These are phyloP conservation scores for Xylariaceae sp. DNA, from an alignment of 2,329 filamentous ascomycete species.

Conservation along the genomic window DNA sequence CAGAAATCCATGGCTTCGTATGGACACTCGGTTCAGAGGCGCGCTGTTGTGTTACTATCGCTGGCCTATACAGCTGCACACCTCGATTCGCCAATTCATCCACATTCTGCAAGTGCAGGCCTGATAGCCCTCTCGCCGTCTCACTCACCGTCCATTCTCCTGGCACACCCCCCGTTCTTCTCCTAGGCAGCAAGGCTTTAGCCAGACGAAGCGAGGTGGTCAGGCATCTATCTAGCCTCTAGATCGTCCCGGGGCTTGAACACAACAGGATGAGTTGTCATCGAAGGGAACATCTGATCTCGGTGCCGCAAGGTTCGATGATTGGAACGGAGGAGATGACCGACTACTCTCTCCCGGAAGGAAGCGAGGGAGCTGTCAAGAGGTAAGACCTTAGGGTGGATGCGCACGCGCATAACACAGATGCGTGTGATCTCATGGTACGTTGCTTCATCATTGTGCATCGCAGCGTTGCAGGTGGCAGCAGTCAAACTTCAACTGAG, in stretches of 20 bases:
- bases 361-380: constrained; percentile 4
- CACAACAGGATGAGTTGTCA: constrained; percentile 18
- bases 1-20: constrained; percentile 2
- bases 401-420: constrained; percentile 20
- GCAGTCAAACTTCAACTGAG: constrained; percentile 7
- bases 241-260: constrained; percentile 14
- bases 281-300: constrained; percentile 14
- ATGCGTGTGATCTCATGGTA: constrained; percentile 13
- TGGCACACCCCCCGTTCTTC: background rate
- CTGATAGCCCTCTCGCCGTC: constrained; percentile 6
- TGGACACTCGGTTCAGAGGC: too few relatives aligned
- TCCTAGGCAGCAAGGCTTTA: background rate
- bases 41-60: constrained; percentile 17
- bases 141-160: constrained; percentile 18
- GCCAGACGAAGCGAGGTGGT: constrained; percentile 5
- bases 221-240: constrained; percentile 1
- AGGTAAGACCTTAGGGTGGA: constrained; percentile 18
- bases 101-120: constrained; percentile 10
- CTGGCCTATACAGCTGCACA: constrained; percentile 11
- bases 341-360: too few relatives aligned
- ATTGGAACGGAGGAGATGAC: constrained; percentile 14
- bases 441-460: constrained; percentile 9
- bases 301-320: constrained; percentile 16
- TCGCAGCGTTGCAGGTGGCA: constrained; percentile 14
- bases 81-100: constrained; percentile 14